phyloP scores from a whole-genome alignment of 2,329 filamentous ascomycete genomes.

The Botrytis medusae region DNA sequence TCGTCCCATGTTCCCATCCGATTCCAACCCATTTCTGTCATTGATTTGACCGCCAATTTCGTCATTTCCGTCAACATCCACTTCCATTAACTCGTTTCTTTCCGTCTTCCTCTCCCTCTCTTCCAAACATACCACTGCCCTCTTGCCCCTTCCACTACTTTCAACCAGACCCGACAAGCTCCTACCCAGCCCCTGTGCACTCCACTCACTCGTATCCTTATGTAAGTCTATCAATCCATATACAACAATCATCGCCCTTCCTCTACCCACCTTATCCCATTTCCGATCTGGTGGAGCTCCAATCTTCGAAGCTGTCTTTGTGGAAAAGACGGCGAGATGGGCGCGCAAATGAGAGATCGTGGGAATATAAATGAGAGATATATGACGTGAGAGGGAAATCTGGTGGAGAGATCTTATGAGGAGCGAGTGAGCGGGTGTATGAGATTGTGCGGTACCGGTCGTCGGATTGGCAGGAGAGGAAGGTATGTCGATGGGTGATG shows the following conservation, averaged over 20 bases:
- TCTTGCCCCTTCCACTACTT: constrained; percentile 49
- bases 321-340: constrained; percentile 57
- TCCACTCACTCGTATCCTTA: constrained; percentile 69
- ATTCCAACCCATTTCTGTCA: not conserved
- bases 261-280: constrained; percentile 24
- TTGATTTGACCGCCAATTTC: not conserved
- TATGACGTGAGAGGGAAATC: constrained; percentile 65
- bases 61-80: not conserved
- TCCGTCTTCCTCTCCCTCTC: constrained; percentile 38
- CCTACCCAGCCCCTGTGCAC: constrained; percentile 67
- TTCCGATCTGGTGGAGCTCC: constrained; percentile 5
- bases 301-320: constrained; percentile 18
- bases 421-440: constrained; percentile 44
- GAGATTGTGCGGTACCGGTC: not conserved
- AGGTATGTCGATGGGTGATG: constrained; percentile 16
- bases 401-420: constrained; percentile 66
- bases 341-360: constrained; percentile 77
- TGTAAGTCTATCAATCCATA: constrained; percentile 68
- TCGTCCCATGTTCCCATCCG: not conserved
- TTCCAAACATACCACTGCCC: constrained; percentile 51
- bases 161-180: constrained; percentile 65
- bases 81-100: not conserved
- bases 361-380: constrained; percentile 70
- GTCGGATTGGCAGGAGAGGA: not conserved
- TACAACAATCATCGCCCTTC: constrained; percentile 49